Evolutionary conservation across 371 early-diverging fungal genomes (phyloP), one percentile per base, ranked within the genome.

Genomic region (Mortierella sp.): DNA sequence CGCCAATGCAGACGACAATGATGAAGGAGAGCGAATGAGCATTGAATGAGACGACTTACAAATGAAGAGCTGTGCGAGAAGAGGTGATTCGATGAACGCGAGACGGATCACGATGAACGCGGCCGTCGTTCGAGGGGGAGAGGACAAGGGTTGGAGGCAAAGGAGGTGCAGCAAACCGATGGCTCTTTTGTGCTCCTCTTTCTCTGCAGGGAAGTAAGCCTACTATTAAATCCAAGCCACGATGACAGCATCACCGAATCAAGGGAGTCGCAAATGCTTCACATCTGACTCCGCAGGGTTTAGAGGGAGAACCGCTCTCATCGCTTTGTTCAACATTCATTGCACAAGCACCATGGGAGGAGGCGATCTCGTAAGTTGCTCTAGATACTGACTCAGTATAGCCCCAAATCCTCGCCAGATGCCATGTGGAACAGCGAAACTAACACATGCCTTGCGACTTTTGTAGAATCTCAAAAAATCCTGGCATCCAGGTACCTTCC

Each of bases 401-500:
- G 22, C 22, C 8, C 46, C 1, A 6, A n/a, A 25, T 60, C 79
- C 19, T 10, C 13, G 2, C 27, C 40, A 17, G 17, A 10, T 16
- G 10, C 12, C 41, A 41, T 3, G 14, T 13, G 2, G 21, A 39
- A 12, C 34, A 39, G 14, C 37, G 1, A 45, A 28, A 27, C 44
- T 45, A 40, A 48, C 39, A 16, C 24, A 22, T 19, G 2, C 37
- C 5, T 48, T 53, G 25, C n/a, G 49, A 49, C 31, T 41, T 31
- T 19, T 17, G 16, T 77, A 82, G 80, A 94, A 94, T 77, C 83
- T 97, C 85, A 97, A 97, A 89, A 98, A 97, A 81, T 94, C 93
- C 39, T 98, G 98, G 97, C 98, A 97, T 89, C 96, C 98, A 61
- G 86, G 85, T 55, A 96, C 96, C 27, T 87, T 93, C 63, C 89